Evolutionary conservation across 345 rosid species (phyloP).

Genomic region (Microcos paniculata): DNA sequence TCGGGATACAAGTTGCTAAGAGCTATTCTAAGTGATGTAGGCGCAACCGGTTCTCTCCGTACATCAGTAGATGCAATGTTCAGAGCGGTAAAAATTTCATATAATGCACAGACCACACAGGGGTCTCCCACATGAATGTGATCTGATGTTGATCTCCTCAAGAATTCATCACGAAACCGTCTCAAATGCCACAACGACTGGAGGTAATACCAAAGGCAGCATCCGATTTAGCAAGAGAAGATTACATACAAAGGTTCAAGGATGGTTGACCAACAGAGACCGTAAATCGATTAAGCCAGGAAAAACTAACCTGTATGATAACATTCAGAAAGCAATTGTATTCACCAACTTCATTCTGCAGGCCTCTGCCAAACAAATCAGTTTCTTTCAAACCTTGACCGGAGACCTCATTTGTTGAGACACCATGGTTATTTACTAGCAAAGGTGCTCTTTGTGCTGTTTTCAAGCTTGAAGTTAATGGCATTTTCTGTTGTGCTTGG

Average conservation of each 20-base stretch:
- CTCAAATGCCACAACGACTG: conserved; percentile 97
- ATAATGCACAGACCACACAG: conserved; percentile 85
- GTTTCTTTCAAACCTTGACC: conserved; percentile 30
- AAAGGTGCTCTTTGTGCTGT: conserved; percentile 22
- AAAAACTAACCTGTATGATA: conserved; percentile 76
- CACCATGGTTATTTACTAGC: conserved; percentile 32
- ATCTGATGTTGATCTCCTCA: conserved; percentile 63
- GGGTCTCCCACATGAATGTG: conserved; percentile 94
- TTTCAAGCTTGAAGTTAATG: conserved; percentile 37
- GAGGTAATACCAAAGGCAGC: conserved; percentile 11
- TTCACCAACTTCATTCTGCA: conserved; percentile 94
- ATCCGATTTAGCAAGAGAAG: conserved; percentile 11
- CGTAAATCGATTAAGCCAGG: not conserved
- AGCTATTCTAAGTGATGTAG: conserved; percentile 82
- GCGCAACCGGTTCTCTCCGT: conserved; percentile 76
- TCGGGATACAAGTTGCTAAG: conserved; percentile 88
- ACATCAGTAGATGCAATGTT: conserved; percentile 52
- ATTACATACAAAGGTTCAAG: conserved; percentile 7
- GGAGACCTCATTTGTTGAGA: conserved; percentile 35
- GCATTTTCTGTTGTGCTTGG: conserved; percentile 51
- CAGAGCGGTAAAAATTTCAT: conserved; percentile 71
- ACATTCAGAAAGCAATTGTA: conserved; percentile 97
- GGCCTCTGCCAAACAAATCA: conserved; percentile 72
- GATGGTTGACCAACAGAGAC: not conserved
- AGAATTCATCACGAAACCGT: conserved; percentile 74